phyloP scores from a whole-genome alignment of 2,329 filamentous ascomycete species.

The Colletotrichum echinochloae region DNA sequence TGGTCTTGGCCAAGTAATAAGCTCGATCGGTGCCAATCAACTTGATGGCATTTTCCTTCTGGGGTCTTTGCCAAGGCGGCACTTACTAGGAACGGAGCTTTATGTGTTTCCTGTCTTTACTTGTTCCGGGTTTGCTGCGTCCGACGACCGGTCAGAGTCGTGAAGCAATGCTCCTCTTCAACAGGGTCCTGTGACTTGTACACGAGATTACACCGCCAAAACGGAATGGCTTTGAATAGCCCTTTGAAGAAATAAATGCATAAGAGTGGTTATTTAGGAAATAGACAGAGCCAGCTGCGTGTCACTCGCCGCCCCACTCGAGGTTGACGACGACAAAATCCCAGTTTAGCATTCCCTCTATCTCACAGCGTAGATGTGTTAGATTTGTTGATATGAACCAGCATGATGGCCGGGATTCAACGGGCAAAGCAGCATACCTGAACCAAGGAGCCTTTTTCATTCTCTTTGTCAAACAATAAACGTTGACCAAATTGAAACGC shows the following conservation, averaged over 20 bases:
- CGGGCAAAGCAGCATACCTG: no score
- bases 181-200: no score
- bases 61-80: no score
- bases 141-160: no score
- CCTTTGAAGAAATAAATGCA: conserved; percentile 43
- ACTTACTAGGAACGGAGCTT: no score
- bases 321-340: conserved; percentile 45
- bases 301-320: conserved; percentile 44
- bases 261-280: conserved; percentile 48
- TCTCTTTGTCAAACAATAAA: not conserved
- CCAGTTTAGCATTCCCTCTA: conserved; percentile 42
- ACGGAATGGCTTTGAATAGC: conserved; percentile 36
- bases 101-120: no score
- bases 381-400: not conserved
- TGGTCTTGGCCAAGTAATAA: no score
- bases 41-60: no score
- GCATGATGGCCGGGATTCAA: not conserved
- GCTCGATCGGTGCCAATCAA: no score
- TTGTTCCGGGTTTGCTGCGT: no score
- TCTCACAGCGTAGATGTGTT: conserved; percentile 4
- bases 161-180: no score
- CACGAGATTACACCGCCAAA: conserved; percentile 41
- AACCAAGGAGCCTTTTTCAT: not conserved
- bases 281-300: conserved; percentile 46
- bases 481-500: not conserved